Base-by-base conservation (phyloP, 441 rosid species). In the Euphorbia celastroides region DNA sequence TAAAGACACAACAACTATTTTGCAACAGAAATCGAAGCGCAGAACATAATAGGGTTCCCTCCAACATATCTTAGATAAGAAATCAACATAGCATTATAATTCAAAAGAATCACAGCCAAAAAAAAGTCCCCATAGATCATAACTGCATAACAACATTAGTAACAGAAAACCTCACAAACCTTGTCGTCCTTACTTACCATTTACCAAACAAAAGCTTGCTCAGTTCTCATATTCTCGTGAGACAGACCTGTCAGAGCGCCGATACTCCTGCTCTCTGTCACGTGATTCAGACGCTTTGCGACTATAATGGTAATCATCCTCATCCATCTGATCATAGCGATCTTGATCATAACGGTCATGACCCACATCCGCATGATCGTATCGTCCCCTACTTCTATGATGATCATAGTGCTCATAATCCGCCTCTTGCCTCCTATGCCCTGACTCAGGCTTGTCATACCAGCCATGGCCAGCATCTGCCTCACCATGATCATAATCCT, bases 341-440 rank as follows among this genome's bases (percentile, higher is more conserved):
- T 81, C 86, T 62, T 87, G 89, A 71, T 77, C 78, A 64, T 85
- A 87, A 22, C 87, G 91, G 67, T 81, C 93, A 30, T 70, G 72
- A 11, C 80, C 89, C 60, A 42, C 70, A 64, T 79, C 84, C 62
- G 78, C 10, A 27, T 57, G 67, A 59, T 77, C 82, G 56, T 83
- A 73, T 48, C 75, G 77, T 20, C 77, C 78, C 76, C 79, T 77
- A 52, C 82, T 77, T 48, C 86, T 75, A 30, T 69, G 88, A 69
- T 75, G 83, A 36, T 87, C 90, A 65, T 83, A 86, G 42, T 77
- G 82, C 30, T 79, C 87, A 57, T 84, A 83, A 20, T 68, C 83
- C 1, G 54, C 84, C 60, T 78, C 88, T 56, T 81, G 70, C 57
- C 74, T 80, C 69, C 81, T 80, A 50, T 72, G 80, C 56, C 78